These are phyloP conservation scores for Rhodotorula sphaerocarpa DNA, from an alignment of 768 basidiomycete genomes.

Conservation along the genomic window DNA sequence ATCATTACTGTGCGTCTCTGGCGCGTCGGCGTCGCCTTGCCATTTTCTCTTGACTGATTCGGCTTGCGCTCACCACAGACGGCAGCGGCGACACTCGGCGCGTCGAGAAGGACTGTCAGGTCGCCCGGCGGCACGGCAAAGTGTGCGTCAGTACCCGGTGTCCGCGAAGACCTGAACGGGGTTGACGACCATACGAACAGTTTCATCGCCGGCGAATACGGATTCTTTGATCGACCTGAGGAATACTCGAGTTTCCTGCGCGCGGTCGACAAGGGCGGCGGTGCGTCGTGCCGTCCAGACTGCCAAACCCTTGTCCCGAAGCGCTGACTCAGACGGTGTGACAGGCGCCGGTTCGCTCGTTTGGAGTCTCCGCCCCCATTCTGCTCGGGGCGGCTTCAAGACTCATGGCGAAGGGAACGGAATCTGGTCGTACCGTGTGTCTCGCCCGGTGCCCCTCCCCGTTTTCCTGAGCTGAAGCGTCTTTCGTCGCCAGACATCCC, in stretches of 20 bases:
- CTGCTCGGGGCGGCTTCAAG: constrained; percentile 37
- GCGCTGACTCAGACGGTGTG: too few relatives aligned
- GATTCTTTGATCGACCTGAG: constrained; percentile 32
- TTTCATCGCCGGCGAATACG: constrained; percentile 39
- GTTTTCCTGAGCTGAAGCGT: too few relatives aligned
- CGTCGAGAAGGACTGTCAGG: constrained; percentile 34
- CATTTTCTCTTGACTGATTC: background rate
- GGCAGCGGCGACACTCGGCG: constrained; percentile 35
- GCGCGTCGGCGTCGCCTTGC: background rate
- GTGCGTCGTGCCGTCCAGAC: background rate
- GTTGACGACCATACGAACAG: background rate
- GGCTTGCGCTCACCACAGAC: background rate
- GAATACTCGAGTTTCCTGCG: constrained; percentile 34
- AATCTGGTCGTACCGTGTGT: constrained; percentile 30
- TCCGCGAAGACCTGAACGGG: background rate
- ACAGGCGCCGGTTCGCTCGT: constrained; percentile 36
- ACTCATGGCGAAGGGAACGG: constrained; percentile 36
- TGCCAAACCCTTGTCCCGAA: background rate
- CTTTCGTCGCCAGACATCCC: constrained; percentile 22
- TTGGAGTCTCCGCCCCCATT: constrained; percentile 38
- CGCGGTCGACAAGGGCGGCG: constrained; percentile 24
- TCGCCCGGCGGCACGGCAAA: constrained; percentile 35
- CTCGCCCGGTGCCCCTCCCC: background rate
- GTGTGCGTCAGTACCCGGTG: constrained; percentile 13
- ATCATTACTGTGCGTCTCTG: background rate